Conservation (phyloP, 352 stramenopile species). For the Discostella stelligera region DNA sequence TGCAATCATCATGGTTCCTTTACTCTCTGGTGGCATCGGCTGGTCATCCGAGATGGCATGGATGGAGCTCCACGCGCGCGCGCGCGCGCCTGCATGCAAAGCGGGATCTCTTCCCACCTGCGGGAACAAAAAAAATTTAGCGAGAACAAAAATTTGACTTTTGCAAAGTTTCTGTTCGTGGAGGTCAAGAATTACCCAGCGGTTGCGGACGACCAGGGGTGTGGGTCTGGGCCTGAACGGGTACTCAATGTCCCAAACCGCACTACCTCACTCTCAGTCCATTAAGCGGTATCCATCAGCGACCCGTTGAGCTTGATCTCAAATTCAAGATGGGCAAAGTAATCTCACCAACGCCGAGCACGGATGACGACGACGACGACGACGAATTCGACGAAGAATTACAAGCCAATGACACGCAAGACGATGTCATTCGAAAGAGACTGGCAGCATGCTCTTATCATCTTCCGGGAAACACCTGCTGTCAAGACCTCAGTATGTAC, state of each 20-base stretch:
- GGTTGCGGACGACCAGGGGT: too few species aligned
- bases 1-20: too few species aligned
- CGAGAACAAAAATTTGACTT: not conserved
- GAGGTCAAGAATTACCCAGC: too few species aligned
- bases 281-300: not conserved
- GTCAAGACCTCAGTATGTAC: conserved; percentile 34
- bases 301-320: not conserved
- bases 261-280: too few species aligned
- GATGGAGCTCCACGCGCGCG: too few species aligned
- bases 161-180: not conserved
- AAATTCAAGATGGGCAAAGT: conserved; percentile 3
- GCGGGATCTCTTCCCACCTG: too few species aligned
- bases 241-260: too few species aligned
- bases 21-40: not conserved
- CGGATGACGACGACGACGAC: not conserved
- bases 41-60: too few species aligned
- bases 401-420: conserved; percentile 11
- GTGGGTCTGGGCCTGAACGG: too few species aligned
- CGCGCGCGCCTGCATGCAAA: too few species aligned
- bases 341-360: not conserved
- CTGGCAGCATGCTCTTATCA: conserved; percentile 35
- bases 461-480: conserved; percentile 31
- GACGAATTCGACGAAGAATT: not conserved
- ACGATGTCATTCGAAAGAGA: conserved; percentile 27
- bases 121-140: not conserved